Base-by-base conservation (phyloP, 2,329 filamentous ascomycete species). In the Graphiopsis chlorocephala region DNA sequence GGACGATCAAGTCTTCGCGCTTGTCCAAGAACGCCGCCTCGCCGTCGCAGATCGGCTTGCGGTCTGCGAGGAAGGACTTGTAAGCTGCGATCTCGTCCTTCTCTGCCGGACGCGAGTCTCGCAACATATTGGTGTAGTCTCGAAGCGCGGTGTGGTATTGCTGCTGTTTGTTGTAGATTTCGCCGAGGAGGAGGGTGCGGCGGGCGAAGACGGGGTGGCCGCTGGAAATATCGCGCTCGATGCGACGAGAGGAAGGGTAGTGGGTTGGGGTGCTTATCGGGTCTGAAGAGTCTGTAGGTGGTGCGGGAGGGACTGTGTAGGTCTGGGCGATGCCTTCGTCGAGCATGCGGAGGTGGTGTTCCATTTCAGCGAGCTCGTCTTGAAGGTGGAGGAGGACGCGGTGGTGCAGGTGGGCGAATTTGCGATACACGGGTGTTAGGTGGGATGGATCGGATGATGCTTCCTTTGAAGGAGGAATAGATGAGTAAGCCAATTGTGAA, bases 381-480 rank as follows among this genome's bases (percentile, higher is more conserved):
- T 97, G 93, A 17, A 96, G 82, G 67, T 95, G 88, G 0, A 97
- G 81, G 2, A 97, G 80, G 2, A 96, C 79, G 2, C 93, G 88
- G 74, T 96, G 92, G 71, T 95, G 93, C 20, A 97, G 79, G 12
- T 86, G 84, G 74, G 91, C 89, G 72, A 97, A 97, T 64, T 89
- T 89, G 50, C 93, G 87, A 75, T 96, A 97, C 65, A 96, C 84
- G 0, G 92, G 91, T 23, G 69, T 71, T 17, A 75, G 25, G 25
- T 52, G 20, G 15, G 42, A 17, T 25, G 17, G 12, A 17, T 28
- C 26, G 31, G 17, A 23, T 11, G 42, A 10, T 12, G 6, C 7
- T 25, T 33, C 61, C 5, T 61, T 48, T 14, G 31, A 12, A 12
- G 53, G 53, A 35, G 8, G 69, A 68, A 11, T 60, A 38, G 2